Evolutionary conservation across 495 filamentous ascomycete species (phyloP), one percentile per base, ranked within the genome.

Genomic region (Penicillium goetzii): DNA sequence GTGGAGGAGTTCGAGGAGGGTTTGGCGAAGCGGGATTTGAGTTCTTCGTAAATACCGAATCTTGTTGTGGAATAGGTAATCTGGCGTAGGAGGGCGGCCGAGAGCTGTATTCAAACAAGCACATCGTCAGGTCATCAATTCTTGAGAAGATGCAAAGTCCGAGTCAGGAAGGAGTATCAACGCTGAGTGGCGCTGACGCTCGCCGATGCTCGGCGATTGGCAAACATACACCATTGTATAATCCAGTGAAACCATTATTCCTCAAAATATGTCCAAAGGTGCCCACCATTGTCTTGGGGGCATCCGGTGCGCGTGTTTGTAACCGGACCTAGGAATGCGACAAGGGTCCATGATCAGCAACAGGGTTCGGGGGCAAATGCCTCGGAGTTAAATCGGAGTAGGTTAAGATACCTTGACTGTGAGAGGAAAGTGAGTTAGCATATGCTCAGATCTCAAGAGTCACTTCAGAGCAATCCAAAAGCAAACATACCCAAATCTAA

Each of bases 41-140:
- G 84, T 68, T 94, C 89, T 76, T 97, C 94, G 79, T 97, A 97
- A 51, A 96, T 88, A 59, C 93, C 93, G 80, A 97, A 97, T 52
- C 93, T 90, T 9, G 91, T 93, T 12, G 92, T 97, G 36, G 88
- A 92, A 78, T 97, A 97, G 50, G 93, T 97, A 53, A 90, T 75
- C 77, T 99, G 95, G 60, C 95, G 93, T 52, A 98, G 71, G 52
- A 97, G 82, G 56, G 94, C 93, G 63, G 95, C 95, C 7, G 93
- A 96, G 52, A 99, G 86, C 89, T 91, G 70, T 61, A 69, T 19
- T 41, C 34, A 28, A 19, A 10, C 41, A 56, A 55, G 30, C 23
- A 15, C 49, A 43, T 63, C 12, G 67, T 73, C 50, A 71, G 61
- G 51, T 51, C n/a, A 26, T 25, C 21, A 17, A 21, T 10, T 43